These are phyloP conservation scores for Noccaea bulbosa DNA, from an alignment of 345 rosid genomes.

Conservation along the genomic window DNA sequence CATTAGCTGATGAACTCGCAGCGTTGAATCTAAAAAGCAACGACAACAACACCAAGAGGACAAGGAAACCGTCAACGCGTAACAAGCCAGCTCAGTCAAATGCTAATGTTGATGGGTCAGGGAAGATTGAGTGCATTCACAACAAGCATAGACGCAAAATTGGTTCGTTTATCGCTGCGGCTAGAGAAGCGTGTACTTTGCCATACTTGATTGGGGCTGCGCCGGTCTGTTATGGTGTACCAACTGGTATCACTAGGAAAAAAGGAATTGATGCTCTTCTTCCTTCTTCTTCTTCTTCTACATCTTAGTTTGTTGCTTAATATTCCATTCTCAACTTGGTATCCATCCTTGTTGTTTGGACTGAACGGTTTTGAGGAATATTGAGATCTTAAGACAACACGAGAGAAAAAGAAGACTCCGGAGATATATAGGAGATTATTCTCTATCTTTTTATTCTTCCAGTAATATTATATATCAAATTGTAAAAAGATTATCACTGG, in stretches of 20 bases:
- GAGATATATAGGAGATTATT: neutral
- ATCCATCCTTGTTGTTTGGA: slow-evolving; percentile 1
- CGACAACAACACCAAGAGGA: slow-evolving; percentile 41
- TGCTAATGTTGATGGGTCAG: slow-evolving; percentile 16
- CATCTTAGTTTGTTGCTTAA: slow-evolving; percentile 5
- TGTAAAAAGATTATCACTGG: slow-evolving; percentile 20
- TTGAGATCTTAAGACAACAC: neutral
- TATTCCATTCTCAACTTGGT: slow-evolving; percentile 1
- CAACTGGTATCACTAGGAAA: slow-evolving; percentile 73
- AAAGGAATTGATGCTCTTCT: slow-evolving; percentile 41
- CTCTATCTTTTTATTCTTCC: neutral
- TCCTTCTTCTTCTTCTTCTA: slow-evolving; percentile 23
- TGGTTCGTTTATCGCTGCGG: slow-evolving; percentile 74
- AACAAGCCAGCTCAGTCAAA: slow-evolving; percentile 44
- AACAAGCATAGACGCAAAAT: slow-evolving; percentile 56
- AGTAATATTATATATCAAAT: neutral
- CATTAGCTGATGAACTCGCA: slow-evolving; percentile 58
- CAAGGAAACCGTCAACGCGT: slow-evolving; percentile 51
- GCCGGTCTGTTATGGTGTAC: slow-evolving; percentile 93
- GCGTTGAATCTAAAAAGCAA: slow-evolving; percentile 55
- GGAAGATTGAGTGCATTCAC: slow-evolving; percentile 49
- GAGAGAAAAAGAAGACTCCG: neutral
- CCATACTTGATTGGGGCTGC: slow-evolving; percentile 87
- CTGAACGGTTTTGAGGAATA: slow-evolving; percentile 8
- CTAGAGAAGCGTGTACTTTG: slow-evolving; percentile 75